Percentiles rank a stretch among this genome's conserved stretches.
Evolutionary conservation across 768 basidiomycete genomes (phyloP).

Genomic region (Russula compacta): DNA sequence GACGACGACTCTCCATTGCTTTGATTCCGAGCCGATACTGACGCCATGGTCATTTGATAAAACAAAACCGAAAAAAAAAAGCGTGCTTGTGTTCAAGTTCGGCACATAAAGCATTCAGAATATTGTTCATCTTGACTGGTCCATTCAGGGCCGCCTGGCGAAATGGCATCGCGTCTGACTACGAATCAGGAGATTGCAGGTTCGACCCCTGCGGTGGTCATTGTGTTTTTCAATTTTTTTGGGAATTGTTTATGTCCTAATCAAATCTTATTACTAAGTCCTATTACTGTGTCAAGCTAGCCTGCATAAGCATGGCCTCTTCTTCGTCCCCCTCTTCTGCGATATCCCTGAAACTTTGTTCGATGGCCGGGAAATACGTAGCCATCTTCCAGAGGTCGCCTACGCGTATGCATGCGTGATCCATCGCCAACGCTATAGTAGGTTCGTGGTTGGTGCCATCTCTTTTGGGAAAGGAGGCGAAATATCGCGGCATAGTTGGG

Average conservation of each 20-base stretch:
- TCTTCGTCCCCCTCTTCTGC: conserved; percentile 37
- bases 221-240: background rate
- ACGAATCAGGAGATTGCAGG: conserved; percentile 95
- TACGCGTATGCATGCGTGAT: conserved; percentile 61
- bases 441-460: conserved; percentile 10
- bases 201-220: conserved; percentile 90
- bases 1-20: background rate
- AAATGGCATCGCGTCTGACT: conserved; percentile 95
- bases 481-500: conserved; percentile 61
- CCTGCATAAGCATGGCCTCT: conserved; percentile 16
- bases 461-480: conserved; percentile 19
- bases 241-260: background rate
- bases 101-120: background rate
- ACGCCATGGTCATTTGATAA: background rate
- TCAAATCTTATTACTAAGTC: no score
- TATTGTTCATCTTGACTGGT: background rate
- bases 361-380: conserved; percentile 64
- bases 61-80: background rate
- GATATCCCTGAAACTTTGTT: conserved; percentile 49
- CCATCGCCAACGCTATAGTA: conserved; percentile 68
- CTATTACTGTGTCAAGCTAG: background rate
- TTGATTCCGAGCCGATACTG: background rate
- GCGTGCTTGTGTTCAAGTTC: background rate
- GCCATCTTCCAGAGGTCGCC: conserved; percentile 82
- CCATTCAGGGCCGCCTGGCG: conserved; percentile 62